phyloP scores from a whole-genome alignment of 495 filamentous ascomycete genomes.

The Chaetomium tenue region DNA sequence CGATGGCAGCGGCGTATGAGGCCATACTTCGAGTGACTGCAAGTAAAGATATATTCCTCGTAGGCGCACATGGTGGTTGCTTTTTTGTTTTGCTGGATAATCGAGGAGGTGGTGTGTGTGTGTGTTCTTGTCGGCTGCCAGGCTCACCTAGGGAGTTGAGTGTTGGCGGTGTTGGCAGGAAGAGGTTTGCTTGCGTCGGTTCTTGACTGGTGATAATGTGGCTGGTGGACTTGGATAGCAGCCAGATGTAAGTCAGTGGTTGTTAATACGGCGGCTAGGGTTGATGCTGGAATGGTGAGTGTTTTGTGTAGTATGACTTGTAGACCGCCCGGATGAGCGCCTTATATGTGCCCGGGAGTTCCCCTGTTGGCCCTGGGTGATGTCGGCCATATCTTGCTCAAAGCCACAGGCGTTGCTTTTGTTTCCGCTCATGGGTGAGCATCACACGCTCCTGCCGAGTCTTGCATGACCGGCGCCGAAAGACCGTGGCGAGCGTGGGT shows the following conservation, averaged over 20 bases:
- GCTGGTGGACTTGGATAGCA: not conserved
- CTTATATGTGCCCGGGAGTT: conserved; percentile 3
- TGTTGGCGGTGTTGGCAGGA: not conserved
- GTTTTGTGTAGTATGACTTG: not conserved
- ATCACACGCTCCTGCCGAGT: conserved; percentile 16
- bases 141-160: not conserved
- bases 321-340: not conserved
- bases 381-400: not conserved
- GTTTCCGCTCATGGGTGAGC: not conserved
- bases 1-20: conserved; percentile 67
- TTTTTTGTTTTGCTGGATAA: not conserved
- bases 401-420: conserved; percentile 4
- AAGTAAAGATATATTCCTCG: conserved; percentile 62
- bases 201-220: not conserved
- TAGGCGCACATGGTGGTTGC: conserved; percentile 58
- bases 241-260: not conserved
- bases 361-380: not conserved
- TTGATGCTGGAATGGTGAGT: no score
- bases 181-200: not conserved
- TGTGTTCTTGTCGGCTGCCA: no score
- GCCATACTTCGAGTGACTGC: conserved; percentile 53
- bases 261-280: not conserved
- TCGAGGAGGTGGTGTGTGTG: not conserved
- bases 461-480: conserved; percentile 11
- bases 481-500: not conserved